A percentile compares a stretch with the other conserved stretches of the same genome.
Conservation (phyloP, 345 rosid genomes). For the Durio zibethinus region DNA sequence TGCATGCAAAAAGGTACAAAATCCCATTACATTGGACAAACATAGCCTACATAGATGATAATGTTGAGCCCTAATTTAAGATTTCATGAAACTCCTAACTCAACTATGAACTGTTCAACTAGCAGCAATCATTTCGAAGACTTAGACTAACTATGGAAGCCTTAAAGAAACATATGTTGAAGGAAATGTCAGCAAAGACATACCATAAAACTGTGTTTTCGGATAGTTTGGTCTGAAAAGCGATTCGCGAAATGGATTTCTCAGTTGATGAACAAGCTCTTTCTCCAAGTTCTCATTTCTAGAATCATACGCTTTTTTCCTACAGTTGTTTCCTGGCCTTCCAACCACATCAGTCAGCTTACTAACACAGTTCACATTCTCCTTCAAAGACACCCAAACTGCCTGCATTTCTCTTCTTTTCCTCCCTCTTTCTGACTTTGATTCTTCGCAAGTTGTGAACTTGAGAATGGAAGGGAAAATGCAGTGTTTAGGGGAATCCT, state of each 20-base stretch:
- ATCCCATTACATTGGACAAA: neutral
- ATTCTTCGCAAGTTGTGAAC: neutral
- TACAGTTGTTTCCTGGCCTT: neutral
- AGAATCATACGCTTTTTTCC: neutral
- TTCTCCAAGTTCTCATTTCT: constrained; percentile 6
- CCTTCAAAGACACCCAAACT: constrained; percentile 36
- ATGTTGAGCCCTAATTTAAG: too few species aligned
- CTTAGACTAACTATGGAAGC: neutral
- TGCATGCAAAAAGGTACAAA: neutral
- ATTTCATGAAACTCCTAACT: neutral
- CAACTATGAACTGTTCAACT: neutral
- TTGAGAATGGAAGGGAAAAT: too few species aligned
- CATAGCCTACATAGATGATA: neutral
- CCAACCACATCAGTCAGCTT: constrained; percentile 18
- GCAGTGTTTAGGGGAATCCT: neutral
- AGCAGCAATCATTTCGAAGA: neutral
- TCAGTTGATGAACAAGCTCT: constrained; percentile 6
- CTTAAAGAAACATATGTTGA: neutral
- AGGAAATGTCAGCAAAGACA: neutral
- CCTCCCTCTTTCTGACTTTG: neutral
- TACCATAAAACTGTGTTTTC: constrained; percentile 26
- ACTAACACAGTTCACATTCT: constrained; percentile 30
- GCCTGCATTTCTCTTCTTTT: constrained; percentile 23
- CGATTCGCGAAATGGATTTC: constrained; percentile 23
- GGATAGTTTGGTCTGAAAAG: constrained; percentile 23